phyloP scores from a whole-genome alignment of 1,284 basidiomycete genomes.

The Agroathelia rolfsii region DNA sequence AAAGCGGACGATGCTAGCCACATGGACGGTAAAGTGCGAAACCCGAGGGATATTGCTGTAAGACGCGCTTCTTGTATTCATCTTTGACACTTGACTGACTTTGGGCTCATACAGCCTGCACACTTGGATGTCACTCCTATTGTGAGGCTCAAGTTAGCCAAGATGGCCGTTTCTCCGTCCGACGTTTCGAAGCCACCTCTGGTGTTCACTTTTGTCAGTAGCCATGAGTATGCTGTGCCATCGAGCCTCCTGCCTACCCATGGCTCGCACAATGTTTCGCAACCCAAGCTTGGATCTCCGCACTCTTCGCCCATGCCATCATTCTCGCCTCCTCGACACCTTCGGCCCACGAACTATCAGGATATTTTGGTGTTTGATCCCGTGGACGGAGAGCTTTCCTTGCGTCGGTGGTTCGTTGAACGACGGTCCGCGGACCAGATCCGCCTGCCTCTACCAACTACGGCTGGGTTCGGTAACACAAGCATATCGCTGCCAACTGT shows the following conservation, averaged over 20 bases:
- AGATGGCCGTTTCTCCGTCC: slow-evolving; percentile 19
- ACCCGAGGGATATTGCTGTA: slow-evolving; percentile 42
- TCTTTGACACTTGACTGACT: slow-evolving; percentile 8
- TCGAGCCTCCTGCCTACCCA: slow-evolving; percentile 32
- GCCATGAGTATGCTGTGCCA: slow-evolving; percentile 26
- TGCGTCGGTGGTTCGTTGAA: slow-evolving; percentile 44
- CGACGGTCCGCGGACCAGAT: slow-evolving; percentile 22
- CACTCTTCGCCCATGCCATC: slow-evolving; percentile 22
- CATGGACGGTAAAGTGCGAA: slow-evolving; percentile 45
- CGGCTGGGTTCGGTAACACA: slow-evolving; percentile 18
- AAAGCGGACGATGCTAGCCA: slow-evolving; percentile 57
- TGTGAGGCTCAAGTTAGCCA: slow-evolving; percentile 40
- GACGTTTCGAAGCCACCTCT: slow-evolving; percentile 31
- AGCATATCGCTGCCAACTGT: slow-evolving; percentile 26
- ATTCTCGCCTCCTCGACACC: slow-evolving; percentile 25
- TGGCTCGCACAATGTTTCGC: too few relatives aligned
- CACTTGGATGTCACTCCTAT: slow-evolving; percentile 48
- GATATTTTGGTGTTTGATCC: slow-evolving; percentile 62
- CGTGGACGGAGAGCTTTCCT: slow-evolving; percentile 41
- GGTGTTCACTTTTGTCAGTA: slow-evolving; percentile 45
- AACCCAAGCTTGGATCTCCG: too few relatives aligned
- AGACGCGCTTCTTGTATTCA: slow-evolving; percentile 14
- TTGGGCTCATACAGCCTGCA: too few relatives aligned
- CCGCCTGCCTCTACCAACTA: slow-evolving; percentile 8
- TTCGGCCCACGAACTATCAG: slow-evolving; percentile 38